phyloP scores from a whole-genome alignment of 768 basidiomycete species.

The Termitomyces sp. region DNA sequence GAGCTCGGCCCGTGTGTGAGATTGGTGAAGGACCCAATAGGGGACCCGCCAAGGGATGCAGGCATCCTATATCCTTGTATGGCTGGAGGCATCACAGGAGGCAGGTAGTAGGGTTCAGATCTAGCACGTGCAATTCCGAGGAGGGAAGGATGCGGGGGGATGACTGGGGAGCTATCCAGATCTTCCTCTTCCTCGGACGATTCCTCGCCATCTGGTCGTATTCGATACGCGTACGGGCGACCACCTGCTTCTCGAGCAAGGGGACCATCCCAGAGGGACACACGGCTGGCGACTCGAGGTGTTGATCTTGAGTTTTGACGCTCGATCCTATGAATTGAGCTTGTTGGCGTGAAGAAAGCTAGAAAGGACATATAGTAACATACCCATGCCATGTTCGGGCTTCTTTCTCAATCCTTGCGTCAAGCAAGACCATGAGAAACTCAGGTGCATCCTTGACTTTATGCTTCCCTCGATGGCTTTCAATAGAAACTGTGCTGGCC shows the following conservation, averaged over 20 bases:
- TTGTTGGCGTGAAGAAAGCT: neutral
- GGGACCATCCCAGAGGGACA: constrained; percentile 37
- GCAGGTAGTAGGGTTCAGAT: constrained; percentile 7
- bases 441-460: constrained; percentile 17
- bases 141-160: constrained; percentile 22
- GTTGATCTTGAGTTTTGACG: constrained; percentile 23
- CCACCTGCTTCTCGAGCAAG: constrained; percentile 25
- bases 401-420: constrained; percentile 26
- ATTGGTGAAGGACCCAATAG: constrained; percentile 9
- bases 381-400: constrained; percentile 39
- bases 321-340: constrained; percentile 20
- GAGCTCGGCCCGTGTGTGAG: constrained; percentile 6
- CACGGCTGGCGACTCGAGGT: constrained; percentile 19
- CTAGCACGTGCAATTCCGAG: constrained; percentile 4
- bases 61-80: constrained; percentile 4
- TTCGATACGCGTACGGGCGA: constrained; percentile 11
- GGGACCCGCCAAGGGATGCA: constrained; percentile 4
- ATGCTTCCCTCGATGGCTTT: constrained; percentile 15
- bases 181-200: constrained; percentile 19
- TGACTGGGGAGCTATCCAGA: constrained; percentile 27
- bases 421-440: constrained; percentile 34
- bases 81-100: constrained; percentile 2
- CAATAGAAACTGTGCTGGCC: constrained; percentile 8
- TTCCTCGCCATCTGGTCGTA: constrained; percentile 19
- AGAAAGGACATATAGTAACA: constrained; percentile 6